Evolutionary conservation across 2,329 filamentous ascomycete species (phyloP).

Genomic region (Onygenales sp.): DNA sequence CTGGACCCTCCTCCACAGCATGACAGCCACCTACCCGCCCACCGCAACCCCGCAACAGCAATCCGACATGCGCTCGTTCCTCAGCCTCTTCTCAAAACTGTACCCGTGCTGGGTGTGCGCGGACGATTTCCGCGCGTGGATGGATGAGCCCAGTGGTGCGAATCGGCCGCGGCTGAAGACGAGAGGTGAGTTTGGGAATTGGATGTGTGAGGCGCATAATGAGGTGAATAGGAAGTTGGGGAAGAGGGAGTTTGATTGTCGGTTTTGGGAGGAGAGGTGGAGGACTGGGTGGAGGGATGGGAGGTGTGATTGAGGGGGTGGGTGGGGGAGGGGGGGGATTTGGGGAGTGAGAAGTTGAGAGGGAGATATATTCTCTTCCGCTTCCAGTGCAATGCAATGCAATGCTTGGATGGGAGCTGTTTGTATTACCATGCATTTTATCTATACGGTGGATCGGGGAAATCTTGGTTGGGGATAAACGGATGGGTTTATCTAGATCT

Average conservation of each 20-base stretch:
- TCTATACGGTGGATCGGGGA: too few species aligned
- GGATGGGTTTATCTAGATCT: too few species aligned
- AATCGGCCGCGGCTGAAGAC: constrained; percentile 55
- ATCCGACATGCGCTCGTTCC: constrained; percentile 65
- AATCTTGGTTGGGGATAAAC: too few species aligned
- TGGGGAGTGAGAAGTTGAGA: too few species aligned
- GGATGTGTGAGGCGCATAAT: constrained; percentile 44
- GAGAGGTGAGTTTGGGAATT: constrained; percentile 38
- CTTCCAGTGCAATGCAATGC: too few species aligned
- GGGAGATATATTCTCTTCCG: too few species aligned
- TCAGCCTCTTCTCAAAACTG: constrained; percentile 69
- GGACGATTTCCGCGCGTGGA: constrained; percentile 78
- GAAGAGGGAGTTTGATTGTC: constrained; percentile 84
- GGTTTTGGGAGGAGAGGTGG: constrained; percentile 88
- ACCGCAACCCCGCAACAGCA: constrained; percentile 60
- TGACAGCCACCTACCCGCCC: constrained; percentile 77
- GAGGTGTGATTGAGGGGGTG: constrained; percentile 45
- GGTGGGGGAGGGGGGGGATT: not conserved
- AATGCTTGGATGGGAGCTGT: too few species aligned
- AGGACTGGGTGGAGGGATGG: constrained; percentile 72
- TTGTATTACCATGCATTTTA: too few species aligned
- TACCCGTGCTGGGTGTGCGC: constrained; percentile 97
- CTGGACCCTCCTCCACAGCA: constrained; percentile 89
- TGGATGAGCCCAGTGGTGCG: constrained; percentile 47
- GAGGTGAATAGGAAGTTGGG: constrained; percentile 62